Evolutionary conservation across 805 yeast genomes (phyloP).

Genomic region (Pichia exigua): DNA sequence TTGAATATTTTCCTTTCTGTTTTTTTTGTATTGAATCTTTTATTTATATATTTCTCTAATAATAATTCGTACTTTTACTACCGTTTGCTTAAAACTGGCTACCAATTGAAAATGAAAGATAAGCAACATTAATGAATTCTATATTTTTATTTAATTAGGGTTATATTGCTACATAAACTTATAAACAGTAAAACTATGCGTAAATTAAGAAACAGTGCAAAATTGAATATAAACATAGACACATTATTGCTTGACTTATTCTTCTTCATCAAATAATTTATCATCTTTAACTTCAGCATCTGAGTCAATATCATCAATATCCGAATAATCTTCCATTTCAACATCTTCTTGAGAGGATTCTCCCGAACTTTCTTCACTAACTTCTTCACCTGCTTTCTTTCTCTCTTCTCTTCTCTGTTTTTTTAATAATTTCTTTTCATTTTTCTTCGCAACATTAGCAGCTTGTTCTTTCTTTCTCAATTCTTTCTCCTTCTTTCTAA

Average conservation of each 20-base stretch:
- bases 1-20: not conserved
- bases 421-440: slow-evolving; percentile 64
- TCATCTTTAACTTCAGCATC: slow-evolving; percentile 17
- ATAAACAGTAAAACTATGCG: not conserved
- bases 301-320: slow-evolving; percentile 18
- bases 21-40: not conserved
- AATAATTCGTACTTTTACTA: not conserved
- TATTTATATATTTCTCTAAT: not conserved
- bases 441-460: slow-evolving; percentile 68
- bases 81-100: no score
- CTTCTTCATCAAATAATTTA: slow-evolving; percentile 22
- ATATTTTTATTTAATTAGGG: not conserved
- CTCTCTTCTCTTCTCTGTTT: slow-evolving; percentile 49
- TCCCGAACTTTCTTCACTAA: slow-evolving; percentile 16
- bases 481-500: slow-evolving; percentile 52
- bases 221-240: not conserved
- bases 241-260: not conserved
- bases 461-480: slow-evolving; percentile 72
- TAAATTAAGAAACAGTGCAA: not conserved
- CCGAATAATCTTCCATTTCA: slow-evolving; percentile 19
- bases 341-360: slow-evolving; percentile 17
- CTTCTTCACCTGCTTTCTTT: slow-evolving; percentile 31
- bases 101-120: not conserved
- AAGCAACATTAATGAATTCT: no score
- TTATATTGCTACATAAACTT: not conserved